These are phyloP conservation scores for Testicularia cyperi DNA, from an alignment of 1,284 basidiomycete species.

Conservation along the genomic window DNA sequence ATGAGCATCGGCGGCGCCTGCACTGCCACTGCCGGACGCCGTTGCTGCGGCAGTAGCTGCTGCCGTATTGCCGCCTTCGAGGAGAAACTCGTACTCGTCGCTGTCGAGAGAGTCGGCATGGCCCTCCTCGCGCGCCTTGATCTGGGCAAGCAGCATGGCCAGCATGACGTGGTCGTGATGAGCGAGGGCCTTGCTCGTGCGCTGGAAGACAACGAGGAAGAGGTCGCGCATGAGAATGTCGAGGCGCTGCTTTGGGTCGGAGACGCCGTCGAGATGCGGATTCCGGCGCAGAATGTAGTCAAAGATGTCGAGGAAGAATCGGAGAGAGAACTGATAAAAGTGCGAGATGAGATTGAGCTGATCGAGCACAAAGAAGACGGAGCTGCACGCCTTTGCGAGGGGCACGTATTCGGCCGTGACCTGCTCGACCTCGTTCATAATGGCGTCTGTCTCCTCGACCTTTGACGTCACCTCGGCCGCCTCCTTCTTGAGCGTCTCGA, in stretches of 20 bases:
- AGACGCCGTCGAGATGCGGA: conserved; percentile 77
- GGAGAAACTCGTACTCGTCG: conserved; percentile 79
- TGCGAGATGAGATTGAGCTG: conserved; percentile 91
- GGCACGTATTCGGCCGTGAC: conserved; percentile 94
- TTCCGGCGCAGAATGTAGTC: conserved; percentile 90
- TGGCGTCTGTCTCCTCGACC: conserved; percentile 93
- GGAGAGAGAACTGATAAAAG: conserved; percentile 98
- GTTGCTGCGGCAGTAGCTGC: conserved; percentile 44
- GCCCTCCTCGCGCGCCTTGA: conserved; percentile 70
- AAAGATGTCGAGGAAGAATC: conserved; percentile 98
- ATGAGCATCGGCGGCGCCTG: background rate
- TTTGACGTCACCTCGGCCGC: conserved; percentile 94
- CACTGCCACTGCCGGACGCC: conserved; percentile 48
- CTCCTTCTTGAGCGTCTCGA: conserved; percentile 95
- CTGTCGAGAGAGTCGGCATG: conserved; percentile 68
- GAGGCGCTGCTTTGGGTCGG: conserved; percentile 74
- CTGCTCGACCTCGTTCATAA: conserved; percentile 94
- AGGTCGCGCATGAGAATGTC: conserved; percentile 85
- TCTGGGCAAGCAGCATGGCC: conserved; percentile 83
- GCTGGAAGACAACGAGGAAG: conserved; percentile 83
- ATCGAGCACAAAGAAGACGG: conserved; percentile 95
- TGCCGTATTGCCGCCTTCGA: conserved; percentile 76
- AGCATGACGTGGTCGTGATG: conserved; percentile 90
- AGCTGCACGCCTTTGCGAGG: conserved; percentile 91
- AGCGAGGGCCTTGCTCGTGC: conserved; percentile 86